phyloP scores from a whole-genome alignment of 2,329 filamentous ascomycete genomes.

The Lomentospora prolificans region DNA sequence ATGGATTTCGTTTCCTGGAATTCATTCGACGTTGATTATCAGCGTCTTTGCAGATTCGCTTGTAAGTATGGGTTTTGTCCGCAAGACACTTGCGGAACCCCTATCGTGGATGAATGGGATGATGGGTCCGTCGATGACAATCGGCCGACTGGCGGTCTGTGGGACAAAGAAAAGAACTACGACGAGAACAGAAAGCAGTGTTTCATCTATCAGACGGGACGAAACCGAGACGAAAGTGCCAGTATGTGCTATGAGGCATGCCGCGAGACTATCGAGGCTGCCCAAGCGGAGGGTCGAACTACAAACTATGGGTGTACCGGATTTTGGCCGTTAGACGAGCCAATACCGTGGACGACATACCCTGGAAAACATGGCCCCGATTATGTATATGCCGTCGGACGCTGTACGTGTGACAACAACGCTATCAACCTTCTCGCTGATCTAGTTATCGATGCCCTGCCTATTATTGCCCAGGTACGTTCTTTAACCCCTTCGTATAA shows the following conservation, averaged over 20 bases:
- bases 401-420: slow-evolving; percentile 1
- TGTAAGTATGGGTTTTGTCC: slow-evolving; percentile 15
- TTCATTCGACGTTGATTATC: slow-evolving; percentile 12
- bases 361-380: neutral
- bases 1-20: slow-evolving; percentile 11
- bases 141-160: slow-evolving; percentile 12
- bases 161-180: slow-evolving; percentile 12
- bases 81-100: slow-evolving; percentile 10
- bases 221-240: slow-evolving; percentile 10
- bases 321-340: neutral
- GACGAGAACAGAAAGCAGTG: slow-evolving; percentile 10
- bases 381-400: neutral
- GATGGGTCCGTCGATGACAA: slow-evolving; percentile 8
- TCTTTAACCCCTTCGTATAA: neutral
- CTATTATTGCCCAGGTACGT: slow-evolving; percentile 6
- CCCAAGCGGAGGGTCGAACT: slow-evolving; percentile 1
- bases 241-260: slow-evolving; percentile 6
- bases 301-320: slow-evolving; percentile 5
- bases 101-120: slow-evolving; percentile 4
- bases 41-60: slow-evolving; percentile 10
- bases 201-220: neutral
- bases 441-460: slow-evolving; percentile 5
- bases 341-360: neutral
- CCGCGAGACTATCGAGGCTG: neutral
- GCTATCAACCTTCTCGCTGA: slow-evolving; percentile 2